Percentiles rank a stretch among this genome's conserved stretches.
Evolutionary conservation across 768 basidiomycete species (phyloP).

Genomic region (Boletales sp.): DNA sequence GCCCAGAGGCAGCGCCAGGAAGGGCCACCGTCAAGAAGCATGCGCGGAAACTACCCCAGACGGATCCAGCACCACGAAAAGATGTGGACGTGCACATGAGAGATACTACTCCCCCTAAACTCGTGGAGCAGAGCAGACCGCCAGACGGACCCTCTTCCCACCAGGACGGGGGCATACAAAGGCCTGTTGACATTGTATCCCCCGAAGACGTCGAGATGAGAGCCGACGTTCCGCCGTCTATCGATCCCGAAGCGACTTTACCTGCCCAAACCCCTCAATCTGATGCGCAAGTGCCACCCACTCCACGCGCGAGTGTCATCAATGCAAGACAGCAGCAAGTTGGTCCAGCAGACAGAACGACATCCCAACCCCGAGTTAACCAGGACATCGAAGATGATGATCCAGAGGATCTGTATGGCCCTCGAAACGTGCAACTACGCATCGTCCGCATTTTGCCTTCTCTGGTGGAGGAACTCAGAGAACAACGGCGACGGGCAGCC

Average conservation of each 20-base stretch:
- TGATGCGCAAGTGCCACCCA: neutral
- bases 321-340: too few species aligned
- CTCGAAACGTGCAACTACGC: constrained; percentile 20
- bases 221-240: neutral
- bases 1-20: neutral
- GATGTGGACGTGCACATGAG: constrained; percentile 7
- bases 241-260: too few species aligned
- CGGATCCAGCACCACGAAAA: neutral
- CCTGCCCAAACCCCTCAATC: neutral
- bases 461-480: constrained; percentile 22
- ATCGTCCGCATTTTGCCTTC: constrained; percentile 26
- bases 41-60: neutral
- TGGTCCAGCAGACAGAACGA: neutral
- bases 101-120: neutral
- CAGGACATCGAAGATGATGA: constrained; percentile 16
- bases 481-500: constrained; percentile 15
- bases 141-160: too few species aligned
- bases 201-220: constrained; percentile 14
- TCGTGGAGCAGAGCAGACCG: neutral
- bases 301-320: too few species aligned
- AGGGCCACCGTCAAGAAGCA: neutral
- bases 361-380: neutral
- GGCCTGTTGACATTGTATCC: neutral
- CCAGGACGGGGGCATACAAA: neutral
- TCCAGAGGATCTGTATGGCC: constrained; percentile 26